Percentiles rank a stretch among this genome's conserved stretches.
Conservation (phyloP, 495 filamentous ascomycete genomes). For the Astrothelium macrocarpum region DNA sequence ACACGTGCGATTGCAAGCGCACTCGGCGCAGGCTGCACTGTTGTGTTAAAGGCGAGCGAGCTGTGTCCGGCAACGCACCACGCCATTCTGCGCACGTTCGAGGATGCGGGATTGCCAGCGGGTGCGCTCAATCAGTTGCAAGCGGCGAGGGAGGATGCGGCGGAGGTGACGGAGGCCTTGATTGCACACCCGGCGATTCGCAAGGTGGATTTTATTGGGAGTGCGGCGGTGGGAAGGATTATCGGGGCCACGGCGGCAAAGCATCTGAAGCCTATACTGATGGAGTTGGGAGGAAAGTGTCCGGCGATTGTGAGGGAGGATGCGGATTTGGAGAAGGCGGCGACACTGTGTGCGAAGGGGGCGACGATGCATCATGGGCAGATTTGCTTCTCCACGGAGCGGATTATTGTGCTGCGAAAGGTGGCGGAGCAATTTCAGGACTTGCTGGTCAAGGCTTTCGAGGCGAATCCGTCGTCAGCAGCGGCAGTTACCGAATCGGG, state of each 20-base stretch:
- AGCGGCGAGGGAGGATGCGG: constrained; percentile 19
- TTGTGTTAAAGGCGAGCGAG: constrained; percentile 30
- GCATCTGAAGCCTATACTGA: constrained; percentile 28
- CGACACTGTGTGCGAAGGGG: constrained; percentile 23
- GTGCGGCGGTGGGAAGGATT: constrained; percentile 24
- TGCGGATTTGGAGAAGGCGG: constrained; percentile 26
- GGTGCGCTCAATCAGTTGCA: constrained; percentile 26
- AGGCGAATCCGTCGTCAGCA: constrained; percentile 6
- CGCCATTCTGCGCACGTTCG: constrained; percentile 21
- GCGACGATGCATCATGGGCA: constrained; percentile 30
- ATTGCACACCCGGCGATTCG: constrained; percentile 26
- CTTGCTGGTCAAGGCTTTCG: constrained; percentile 16
- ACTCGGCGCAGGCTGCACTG: constrained; percentile 28
- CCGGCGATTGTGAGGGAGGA: constrained; percentile 30
- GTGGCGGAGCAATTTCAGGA: constrained; percentile 16
- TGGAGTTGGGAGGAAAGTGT: constrained; percentile 30
- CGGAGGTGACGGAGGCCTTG: constrained; percentile 23
- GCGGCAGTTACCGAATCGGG: constrained; percentile 18
- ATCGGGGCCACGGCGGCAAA: constrained; percentile 27
- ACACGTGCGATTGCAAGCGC: constrained; percentile 20
- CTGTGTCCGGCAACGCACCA: constrained; percentile 23
- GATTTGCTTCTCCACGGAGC: constrained; percentile 32
- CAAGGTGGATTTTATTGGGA: constrained; percentile 31
- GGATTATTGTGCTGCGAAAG: constrained; percentile 24
- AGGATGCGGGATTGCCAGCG: constrained; percentile 24